Percentiles rank a stretch among this genome's conserved stretches.
These are phyloP conservation scores for Meripilus lineatus DNA, from an alignment of 1,284 basidiomycete genomes.

Conservation along the genomic window DNA sequence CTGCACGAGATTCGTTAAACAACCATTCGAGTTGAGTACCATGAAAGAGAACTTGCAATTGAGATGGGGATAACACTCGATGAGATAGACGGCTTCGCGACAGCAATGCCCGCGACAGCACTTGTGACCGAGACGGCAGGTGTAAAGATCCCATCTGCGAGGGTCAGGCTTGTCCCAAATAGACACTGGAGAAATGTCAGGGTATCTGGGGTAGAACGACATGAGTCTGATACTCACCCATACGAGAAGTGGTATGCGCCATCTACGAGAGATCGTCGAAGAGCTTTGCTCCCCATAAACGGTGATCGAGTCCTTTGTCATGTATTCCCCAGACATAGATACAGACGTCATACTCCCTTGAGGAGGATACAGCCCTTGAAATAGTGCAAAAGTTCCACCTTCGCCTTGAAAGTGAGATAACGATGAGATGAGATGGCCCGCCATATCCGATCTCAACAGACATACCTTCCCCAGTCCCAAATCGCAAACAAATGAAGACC, in stretches of 20 bases:
- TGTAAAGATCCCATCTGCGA: slow-evolving; percentile 59
- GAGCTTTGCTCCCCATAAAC: slow-evolving; percentile 2
- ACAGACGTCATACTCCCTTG: slow-evolving; percentile 35
- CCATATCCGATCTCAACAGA: not conserved
- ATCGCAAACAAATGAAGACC: slow-evolving; percentile 52
- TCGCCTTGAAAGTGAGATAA: slow-evolving; percentile 37
- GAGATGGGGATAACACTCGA: slow-evolving; percentile 51
- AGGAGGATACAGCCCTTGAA: slow-evolving; percentile 54
- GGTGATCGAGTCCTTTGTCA: not conserved
- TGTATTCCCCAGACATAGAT: not conserved
- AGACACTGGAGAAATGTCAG: slow-evolving; percentile 20
- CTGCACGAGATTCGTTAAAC: slow-evolving; percentile 22
- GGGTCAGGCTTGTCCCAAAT: slow-evolving; percentile 47
- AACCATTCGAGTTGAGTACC: not conserved
- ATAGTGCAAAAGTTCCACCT: slow-evolving; percentile 63
- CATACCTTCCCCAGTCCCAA: slow-evolving; percentile 53
- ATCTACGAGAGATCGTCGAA: slow-evolving; percentile 24
- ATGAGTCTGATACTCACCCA: slow-evolving; percentile 39
- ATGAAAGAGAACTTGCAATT: slow-evolving; percentile 37
- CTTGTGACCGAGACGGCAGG: slow-evolving; percentile 69
- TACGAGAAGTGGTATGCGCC: slow-evolving; percentile 46
- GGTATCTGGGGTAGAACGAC: not conserved
- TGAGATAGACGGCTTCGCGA: slow-evolving; percentile 46
- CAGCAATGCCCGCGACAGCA: slow-evolving; percentile 63
- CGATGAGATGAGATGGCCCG: not conserved